Percentiles rank a stretch among this genome's conserved stretches.
These are phyloP conservation scores for Umbelopsis vinacea DNA, from an alignment of 192 early-diverging fungal genomes.

Conservation along the genomic window DNA sequence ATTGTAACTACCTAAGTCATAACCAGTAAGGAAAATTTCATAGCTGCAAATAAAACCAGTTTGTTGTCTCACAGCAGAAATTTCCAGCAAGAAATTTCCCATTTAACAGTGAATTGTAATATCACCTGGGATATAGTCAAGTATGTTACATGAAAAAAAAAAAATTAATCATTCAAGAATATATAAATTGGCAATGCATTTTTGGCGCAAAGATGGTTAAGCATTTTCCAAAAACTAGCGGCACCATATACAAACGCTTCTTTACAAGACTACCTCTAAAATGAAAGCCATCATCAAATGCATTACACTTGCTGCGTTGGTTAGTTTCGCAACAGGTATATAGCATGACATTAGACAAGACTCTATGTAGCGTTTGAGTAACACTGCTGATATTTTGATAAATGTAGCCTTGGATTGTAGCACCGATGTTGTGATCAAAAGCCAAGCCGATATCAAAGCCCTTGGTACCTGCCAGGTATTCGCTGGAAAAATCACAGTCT, in stretches of 20 bases:
- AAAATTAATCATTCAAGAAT: too few species aligned
- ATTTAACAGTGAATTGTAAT: too few species aligned
- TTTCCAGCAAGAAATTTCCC: too few species aligned
- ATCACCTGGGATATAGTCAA: too few species aligned
- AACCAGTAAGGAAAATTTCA: background rate
- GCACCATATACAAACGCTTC: too few species aligned
- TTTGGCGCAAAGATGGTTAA: too few species aligned
- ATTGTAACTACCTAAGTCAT: background rate
- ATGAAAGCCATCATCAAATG: slow-evolving; percentile 1
- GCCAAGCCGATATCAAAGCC: slow-evolving; percentile 36
- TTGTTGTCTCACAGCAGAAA: too few species aligned
- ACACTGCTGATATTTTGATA: background rate
- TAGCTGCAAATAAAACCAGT: background rate
- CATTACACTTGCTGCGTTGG: slow-evolving; percentile 2
- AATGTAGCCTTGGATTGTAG: slow-evolving; percentile 13
- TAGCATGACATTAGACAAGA: background rate
- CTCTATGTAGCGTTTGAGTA: background rate
- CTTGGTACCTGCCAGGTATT: slow-evolving; percentile 32
- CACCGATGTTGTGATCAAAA: slow-evolving; percentile 26
- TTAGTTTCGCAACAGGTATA: slow-evolving; percentile 8
- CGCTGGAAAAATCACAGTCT: slow-evolving; percentile 33
- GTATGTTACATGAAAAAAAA: too few species aligned
- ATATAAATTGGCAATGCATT: too few species aligned
- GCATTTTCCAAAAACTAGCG: too few species aligned
- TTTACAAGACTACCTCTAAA: background rate